Evolutionary conservation across 2,329 filamentous ascomycete genomes (phyloP), one percentile per base, ranked within the genome.

Genomic region (Phialophora chinensis): DNA sequence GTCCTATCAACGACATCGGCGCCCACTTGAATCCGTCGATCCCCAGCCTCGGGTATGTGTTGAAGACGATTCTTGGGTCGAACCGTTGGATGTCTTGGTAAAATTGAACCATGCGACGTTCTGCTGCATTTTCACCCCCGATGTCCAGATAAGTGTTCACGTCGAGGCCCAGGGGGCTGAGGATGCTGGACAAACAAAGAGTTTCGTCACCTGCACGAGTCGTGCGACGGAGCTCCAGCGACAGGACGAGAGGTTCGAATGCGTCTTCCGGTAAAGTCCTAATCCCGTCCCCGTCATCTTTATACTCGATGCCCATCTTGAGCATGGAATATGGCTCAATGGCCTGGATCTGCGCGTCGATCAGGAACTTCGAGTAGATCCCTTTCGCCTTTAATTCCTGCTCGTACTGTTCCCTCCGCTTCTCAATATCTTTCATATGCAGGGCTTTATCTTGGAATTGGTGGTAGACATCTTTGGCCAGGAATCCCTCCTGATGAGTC

Each of bases 401-500:
- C 31, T 56, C 53, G 29, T 31, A 56, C 2, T 29, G 14, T 20
- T 25, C 11, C 31, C 53, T 29, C 53, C n/a, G 27, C 27, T 17
- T 20, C 17, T 56, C 27, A 11, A 59, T 7, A 5, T 44, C 38
- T 27, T 35, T 29, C 56, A 59, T 38, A 44, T 27, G 1, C 17
- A 42, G 3, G 23, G 35, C 29, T 35, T 44, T 20, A 29, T 59
- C 56, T 6, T 59, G 14, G 25, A 61, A 61, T 7, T 33, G 44
- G 11, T 54, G 12, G 17, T 53, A 54, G 20, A 61, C 14, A 8
- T 42, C n/a, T 17, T 61, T 52, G 17, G 44, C 60, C 29, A 63
- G 60, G 11, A 29, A 29, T n/a, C 75, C 78, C 71, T 80, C 79
- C 74, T 80, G 79, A 10, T 80, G 71, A 0, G 79, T 81, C 79